phyloP scores from a whole-genome alignment of 108 stramenopile genomes.

The Nannochloropsis gaditana region DNA sequence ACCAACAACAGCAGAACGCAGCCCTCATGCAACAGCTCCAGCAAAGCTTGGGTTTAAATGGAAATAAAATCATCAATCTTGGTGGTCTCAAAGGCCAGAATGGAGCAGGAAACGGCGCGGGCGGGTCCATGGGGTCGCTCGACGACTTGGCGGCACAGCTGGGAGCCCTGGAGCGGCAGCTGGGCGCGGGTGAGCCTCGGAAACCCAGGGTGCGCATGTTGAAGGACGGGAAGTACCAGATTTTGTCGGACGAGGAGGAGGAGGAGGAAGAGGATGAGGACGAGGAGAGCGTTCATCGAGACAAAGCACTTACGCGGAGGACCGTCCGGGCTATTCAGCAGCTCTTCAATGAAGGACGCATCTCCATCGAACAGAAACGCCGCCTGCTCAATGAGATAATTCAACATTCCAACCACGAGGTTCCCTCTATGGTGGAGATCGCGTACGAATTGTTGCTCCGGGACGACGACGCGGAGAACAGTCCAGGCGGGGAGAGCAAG shows the following conservation, averaged over 20 bases:
- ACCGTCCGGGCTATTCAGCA: neutral
- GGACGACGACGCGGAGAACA: neutral
- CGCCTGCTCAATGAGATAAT: conserved; percentile 12
- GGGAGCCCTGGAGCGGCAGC: neutral
- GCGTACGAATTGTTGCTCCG: conserved; percentile 16
- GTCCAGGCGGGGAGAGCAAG: neutral
- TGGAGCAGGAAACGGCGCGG: neutral
- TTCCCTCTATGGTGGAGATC: conserved; percentile 12
- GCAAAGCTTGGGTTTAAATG: conserved; percentile 3
- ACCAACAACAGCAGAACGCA: conserved; percentile 20
- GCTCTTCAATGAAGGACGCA: conserved; percentile 11
- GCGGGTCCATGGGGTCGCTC: neutral
- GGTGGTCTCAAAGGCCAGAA: neutral
- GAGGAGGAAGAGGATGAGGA: neutral
- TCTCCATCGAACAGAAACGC: neutral
- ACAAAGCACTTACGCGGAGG: conserved; percentile 4
- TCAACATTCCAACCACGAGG: conserved; percentile 19
- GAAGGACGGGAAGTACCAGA: conserved; percentile 19
- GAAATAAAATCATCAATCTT: neutral
- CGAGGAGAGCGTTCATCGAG: neutral
- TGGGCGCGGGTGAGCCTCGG: neutral
- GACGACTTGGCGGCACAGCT: conserved; percentile 9
- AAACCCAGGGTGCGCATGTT: neutral
- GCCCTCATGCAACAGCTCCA: neutral
- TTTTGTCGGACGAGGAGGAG: neutral